These are phyloP conservation scores for Ramaria sp. DNA, from an alignment of 768 basidiomycete species.

Conservation along the genomic window DNA sequence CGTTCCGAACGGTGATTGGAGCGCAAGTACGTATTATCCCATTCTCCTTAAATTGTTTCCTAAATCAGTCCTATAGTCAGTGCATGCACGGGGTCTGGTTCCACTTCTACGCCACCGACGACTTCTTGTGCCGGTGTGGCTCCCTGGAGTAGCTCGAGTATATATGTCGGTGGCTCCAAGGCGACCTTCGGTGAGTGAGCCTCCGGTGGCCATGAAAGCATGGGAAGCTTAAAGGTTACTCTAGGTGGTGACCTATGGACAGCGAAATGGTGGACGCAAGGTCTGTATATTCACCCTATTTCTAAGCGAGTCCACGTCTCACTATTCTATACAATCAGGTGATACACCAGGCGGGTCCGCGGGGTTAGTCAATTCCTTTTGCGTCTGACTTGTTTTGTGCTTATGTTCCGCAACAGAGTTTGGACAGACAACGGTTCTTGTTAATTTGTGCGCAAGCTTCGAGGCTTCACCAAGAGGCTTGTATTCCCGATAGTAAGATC, in stretches of 20 bases:
- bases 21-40: conserved; percentile 37
- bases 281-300: conserved; percentile 20
- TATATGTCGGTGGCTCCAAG: conserved; percentile 41
- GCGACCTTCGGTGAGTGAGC: conserved; percentile 36
- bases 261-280: conserved; percentile 55
- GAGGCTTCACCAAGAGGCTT: too few relatives aligned
- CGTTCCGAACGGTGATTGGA: conserved; percentile 49
- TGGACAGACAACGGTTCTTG: conserved; percentile 53
- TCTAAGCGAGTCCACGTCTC: neutral
- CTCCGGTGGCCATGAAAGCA: neutral
- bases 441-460: too few relatives aligned
- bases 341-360: neutral
- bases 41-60: neutral
- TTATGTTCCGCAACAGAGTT: conserved; percentile 17
- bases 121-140: conserved; percentile 36
- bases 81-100: conserved; percentile 33
- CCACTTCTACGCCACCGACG: conserved; percentile 9
- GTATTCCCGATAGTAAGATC: too few relatives aligned
- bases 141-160: conserved; percentile 37
- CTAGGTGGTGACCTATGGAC: conserved; percentile 31
- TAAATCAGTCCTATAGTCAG: conserved; percentile 29
- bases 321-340: neutral
- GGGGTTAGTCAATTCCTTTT: neutral
- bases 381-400: neutral
- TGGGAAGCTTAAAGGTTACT: conserved; percentile 21